Base-by-base conservation (phyloP, 2,329 filamentous ascomycete species). In the Lithohypha guttulata region DNA sequence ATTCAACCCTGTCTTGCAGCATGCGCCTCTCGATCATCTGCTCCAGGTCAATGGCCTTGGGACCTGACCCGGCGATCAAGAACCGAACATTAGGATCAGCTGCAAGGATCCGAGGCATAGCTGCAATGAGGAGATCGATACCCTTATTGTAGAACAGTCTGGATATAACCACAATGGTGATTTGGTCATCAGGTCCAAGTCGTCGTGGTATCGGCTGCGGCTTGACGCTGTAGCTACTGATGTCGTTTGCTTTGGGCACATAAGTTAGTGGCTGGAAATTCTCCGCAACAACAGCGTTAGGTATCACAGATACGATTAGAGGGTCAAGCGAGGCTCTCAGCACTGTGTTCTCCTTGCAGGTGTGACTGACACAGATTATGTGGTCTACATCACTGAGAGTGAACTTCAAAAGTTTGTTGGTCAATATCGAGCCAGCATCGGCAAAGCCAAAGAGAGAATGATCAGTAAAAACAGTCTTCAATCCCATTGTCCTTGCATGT, bases 61-160 rank as follows among this genome's bases (percentile, higher is more conserved):
- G 91, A 0, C 91, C 91, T 0, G 84, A 93, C 3, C 93, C 93
- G 19, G 85, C 91, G 50, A 98, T 95, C 54, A 98, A 84, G 62
- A 98, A 98, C 42, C 86, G 83, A 1, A 94, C 91, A 57, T 96
- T 93, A 1, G 85, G 82, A 56, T 98, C 84, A 10, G 79, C 76
- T 34, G 85, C 81, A 19, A 96, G 73, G 38, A 98, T 94, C 33
- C 87, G 79, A 1, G 91, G 91, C 39, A 98, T 93, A 3, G 86
- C 85, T 8, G 89, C 91, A 17, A 94, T 94, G n/a, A 98, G 73
- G 0, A 98, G 75, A 58, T 98, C 93, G 1, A 85, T 96, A 43
- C 91, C 91, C 59, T 98, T 98, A 63, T 98, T 98, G 63, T 96
- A 96, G 62, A 96, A 98, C 1, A 98, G 76, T 14, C 91, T 84